Evolutionary conservation across 352 stramenopile genomes (phyloP).

Genomic region (Phytophthora palmivora): DNA sequence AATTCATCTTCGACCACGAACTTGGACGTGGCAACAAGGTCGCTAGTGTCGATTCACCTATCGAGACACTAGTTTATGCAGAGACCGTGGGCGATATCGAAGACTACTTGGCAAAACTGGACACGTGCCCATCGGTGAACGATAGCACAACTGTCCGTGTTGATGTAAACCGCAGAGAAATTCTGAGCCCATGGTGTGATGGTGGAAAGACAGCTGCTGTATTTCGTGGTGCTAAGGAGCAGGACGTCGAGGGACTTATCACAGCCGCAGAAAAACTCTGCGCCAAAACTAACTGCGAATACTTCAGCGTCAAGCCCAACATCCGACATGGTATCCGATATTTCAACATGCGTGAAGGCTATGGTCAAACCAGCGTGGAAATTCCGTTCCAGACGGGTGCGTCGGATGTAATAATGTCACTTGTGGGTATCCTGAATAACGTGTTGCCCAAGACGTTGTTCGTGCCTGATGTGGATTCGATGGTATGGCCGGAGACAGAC

Average conservation of each 20-base stretch:
- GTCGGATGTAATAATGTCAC: conserved; percentile 57
- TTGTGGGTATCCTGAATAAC: conserved; percentile 66
- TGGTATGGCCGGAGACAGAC: conserved; percentile 38
- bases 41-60: conserved; percentile 46
- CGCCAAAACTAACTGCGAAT: conserved; percentile 52
- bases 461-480: conserved; percentile 34
- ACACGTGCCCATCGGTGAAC: conserved; percentile 16
- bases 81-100: conserved; percentile 57
- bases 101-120: conserved; percentile 48
- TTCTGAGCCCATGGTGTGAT: conserved; percentile 35
- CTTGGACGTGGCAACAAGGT: conserved; percentile 70
- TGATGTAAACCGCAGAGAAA: background rate
- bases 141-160: conserved; percentile 34
- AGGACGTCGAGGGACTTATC: conserved; percentile 52
- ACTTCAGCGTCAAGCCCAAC: conserved; percentile 59
- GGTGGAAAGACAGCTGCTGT: conserved; percentile 57
- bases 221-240: conserved; percentile 58
- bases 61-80: conserved; percentile 63
- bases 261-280: conserved; percentile 53
- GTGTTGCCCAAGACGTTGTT: conserved; percentile 52
- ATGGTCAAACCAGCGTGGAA: conserved; percentile 38
- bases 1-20: conserved; percentile 69
- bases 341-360: conserved; percentile 74
- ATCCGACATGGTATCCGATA: conserved; percentile 58
- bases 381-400: conserved; percentile 60